Evolutionary conservation across 345 rosid genomes (phyloP).

Genomic region (Gossypium turneri): DNA sequence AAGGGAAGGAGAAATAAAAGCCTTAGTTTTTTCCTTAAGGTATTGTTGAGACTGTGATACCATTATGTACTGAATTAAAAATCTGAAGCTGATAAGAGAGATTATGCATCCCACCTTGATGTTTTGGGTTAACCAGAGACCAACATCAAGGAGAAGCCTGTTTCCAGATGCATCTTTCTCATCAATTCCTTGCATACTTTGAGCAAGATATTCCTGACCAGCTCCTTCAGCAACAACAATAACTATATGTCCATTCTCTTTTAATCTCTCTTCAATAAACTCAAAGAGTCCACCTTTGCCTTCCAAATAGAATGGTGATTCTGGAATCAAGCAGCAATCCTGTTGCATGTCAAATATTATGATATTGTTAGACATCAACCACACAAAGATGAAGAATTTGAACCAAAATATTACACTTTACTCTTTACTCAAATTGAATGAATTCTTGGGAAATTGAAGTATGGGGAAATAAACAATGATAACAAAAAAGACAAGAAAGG

Average conservation of each 20-base stretch:
- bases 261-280: slow-evolving; percentile 65
- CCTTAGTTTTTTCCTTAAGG: not conserved
- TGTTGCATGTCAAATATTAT: slow-evolving; percentile 36
- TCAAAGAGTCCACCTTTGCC: slow-evolving; percentile 87
- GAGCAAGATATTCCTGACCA: slow-evolving; percentile 78
- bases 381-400: not conserved
- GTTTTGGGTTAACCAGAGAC: slow-evolving; percentile 80
- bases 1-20: not conserved
- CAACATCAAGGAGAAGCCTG: slow-evolving; percentile 84
- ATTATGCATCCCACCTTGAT: slow-evolving; percentile 53
- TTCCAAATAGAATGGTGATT: slow-evolving; percentile 89
- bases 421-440: not conserved
- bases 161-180: slow-evolving; percentile 90
- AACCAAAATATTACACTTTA: not conserved
- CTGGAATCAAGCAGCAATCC: slow-evolving; percentile 99
- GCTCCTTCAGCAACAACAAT: slow-evolving; percentile 96
- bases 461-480: not conserved
- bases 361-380: not conserved
- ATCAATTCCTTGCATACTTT: slow-evolving; percentile 40
- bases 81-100: slow-evolving; percentile 1
- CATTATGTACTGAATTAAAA: slow-evolving; percentile 9
- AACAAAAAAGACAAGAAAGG: not conserved
- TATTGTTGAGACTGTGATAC: not conserved
- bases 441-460: not conserved
- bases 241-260: slow-evolving; percentile 78